Percentiles rank a stretch among this genome's conserved stretches.
These are phyloP conservation scores for Fusarium neocosmosporiellum DNA, from an alignment of 2,329 filamentous ascomycete genomes.

Conservation along the genomic window DNA sequence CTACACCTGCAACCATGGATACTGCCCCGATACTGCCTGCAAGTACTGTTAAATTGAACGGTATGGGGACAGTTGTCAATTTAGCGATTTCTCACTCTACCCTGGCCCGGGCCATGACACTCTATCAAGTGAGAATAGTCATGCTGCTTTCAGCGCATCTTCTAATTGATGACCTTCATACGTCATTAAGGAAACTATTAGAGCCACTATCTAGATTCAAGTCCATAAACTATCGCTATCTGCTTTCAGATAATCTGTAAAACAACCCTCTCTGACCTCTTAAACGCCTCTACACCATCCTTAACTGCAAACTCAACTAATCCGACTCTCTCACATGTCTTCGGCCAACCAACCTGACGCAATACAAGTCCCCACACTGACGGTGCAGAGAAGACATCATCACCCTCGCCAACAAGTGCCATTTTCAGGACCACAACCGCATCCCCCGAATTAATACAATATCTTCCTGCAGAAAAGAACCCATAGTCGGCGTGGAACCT, in stretches of 20 bases:
- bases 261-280: neutral
- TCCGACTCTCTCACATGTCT: neutral
- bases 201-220: neutral
- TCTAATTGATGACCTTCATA: neutral
- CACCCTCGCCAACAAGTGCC: neutral
- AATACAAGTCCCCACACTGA: neutral
- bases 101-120: too few relatives aligned
- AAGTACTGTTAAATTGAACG: constrained; percentile 16
- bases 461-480: neutral
- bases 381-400: neutral
- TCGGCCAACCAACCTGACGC: neutral
- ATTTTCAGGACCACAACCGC: neutral
- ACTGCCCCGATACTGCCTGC: constrained; percentile 54
- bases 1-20: constrained; percentile 59
- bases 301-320: neutral
- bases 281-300: neutral
- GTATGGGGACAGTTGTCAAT: neutral
- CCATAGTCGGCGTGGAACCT: neutral
- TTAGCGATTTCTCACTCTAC: too few relatives aligned
- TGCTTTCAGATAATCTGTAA: neutral
- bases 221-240: neutral
- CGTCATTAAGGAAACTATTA: neutral
- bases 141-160: too few relatives aligned
- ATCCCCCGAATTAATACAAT: neutral
- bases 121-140: too few relatives aligned